Evolutionary conservation across 306 rosid genomes (phyloP).

Genomic region (Sphenostylis stenocarpa): DNA sequence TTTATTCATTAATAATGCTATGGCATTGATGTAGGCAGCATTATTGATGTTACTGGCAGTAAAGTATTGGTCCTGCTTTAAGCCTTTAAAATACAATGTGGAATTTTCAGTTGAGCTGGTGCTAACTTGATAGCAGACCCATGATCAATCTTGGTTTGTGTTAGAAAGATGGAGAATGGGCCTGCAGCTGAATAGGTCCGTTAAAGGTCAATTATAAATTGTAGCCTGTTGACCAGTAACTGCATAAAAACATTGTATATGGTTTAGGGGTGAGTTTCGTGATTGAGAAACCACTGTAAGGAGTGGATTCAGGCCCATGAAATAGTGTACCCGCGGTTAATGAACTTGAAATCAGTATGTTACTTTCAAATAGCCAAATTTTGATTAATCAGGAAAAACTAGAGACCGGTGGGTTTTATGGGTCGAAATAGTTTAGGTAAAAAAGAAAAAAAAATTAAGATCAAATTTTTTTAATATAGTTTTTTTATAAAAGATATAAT

Average conservation of each 20-base stretch:
- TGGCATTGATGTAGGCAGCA: slow-evolving; percentile 8
- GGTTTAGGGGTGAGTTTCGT: background rate
- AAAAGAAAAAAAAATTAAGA: no score
- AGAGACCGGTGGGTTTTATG: no score
- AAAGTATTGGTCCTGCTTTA: background rate
- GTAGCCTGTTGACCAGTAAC: background rate
- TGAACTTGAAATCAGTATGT: no score
- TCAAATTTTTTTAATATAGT: no score
- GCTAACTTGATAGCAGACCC: background rate
- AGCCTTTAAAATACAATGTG: background rate
- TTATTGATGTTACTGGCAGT: background rate
- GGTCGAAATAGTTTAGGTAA: no score
- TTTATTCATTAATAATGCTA: slow-evolving; percentile 13
- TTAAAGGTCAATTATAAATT: background rate
- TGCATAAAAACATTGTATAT: background rate
- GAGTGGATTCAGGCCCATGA: background rate
- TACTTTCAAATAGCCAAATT: no score
- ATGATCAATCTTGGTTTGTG: background rate
- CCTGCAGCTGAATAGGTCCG: background rate
- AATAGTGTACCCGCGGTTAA: background rate
- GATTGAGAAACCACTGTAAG: background rate
- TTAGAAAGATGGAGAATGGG: background rate
- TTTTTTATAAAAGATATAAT: no score
- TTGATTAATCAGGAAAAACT: no score
- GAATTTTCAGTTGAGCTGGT: slow-evolving; percentile 10